Evolutionary conservation across 1,284 basidiomycete genomes (phyloP), one percentile per base, ranked within the genome.

Genomic region (Tilletia walkeri): DNA sequence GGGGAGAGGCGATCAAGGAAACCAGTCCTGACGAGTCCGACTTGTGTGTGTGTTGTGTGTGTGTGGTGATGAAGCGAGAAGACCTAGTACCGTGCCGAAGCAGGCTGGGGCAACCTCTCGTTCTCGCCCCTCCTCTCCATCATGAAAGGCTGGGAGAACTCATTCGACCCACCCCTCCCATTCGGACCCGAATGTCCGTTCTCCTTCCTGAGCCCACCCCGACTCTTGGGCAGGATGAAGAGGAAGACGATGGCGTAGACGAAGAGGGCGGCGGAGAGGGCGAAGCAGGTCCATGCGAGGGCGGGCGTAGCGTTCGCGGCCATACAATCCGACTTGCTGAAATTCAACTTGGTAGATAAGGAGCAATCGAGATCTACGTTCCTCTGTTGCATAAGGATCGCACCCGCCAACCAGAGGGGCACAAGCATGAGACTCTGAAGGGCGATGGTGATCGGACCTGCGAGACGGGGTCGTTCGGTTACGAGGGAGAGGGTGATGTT

Each of bases 401-500:
- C 56, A 9, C 56, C 56, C 30, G 56, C 56, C 9, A 61, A 30
- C 56, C 56, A 61, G 7, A 61, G 56, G 7, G 56, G 56, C 2
- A 61, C 16, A 30, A 61, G 56, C 20, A 36, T 61, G 4, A 61
- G 30, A 4, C 7, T 10, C 36, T 61, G 56, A 9, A 61, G 36
- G 24, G 20, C 56, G 34, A 61, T 61, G 56, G 56, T 61, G 16
- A 61, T n/a, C 1, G 56, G 56, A 4, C 56, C 56, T 7, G 56
- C 34, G 24, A 61, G 36, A 1, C 56, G 56, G 12, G 56, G 56
- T 10, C 56, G 56, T 18, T 61, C 56, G 56, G 56, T 61, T n/a
- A 61, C 56, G 56, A 61, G 56, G 56, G 20, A 34, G 56, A 61
- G 56, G 56, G 56, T 61, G 56, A 61, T 30, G 56, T 61, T 61